A percentile compares a stretch with the other conserved stretches of the same genome.
Conservation (phyloP, 2,329 filamentous ascomycete species). For the Endoconidiophora polonica region DNA sequence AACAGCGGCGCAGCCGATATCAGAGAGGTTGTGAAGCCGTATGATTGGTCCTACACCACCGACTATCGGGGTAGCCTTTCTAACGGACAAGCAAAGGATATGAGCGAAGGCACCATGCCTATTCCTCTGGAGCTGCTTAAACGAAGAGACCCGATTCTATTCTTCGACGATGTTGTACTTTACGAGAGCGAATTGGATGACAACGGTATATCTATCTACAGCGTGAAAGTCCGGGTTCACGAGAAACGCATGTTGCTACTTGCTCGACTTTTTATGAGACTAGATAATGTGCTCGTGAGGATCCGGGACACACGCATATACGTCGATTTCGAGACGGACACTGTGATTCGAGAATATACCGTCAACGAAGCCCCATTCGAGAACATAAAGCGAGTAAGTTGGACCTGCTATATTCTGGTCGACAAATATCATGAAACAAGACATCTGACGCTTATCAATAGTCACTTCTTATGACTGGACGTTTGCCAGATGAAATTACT, state of each 20-base stretch:
- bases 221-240: conserved; percentile 86
- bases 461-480: conserved; percentile 33
- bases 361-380: conserved; percentile 72
- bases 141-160: conserved; percentile 80
- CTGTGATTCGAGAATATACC: conserved; percentile 78
- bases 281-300: conserved; percentile 78
- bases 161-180: conserved; percentile 90
- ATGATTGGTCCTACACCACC: conserved; percentile 96
- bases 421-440: neutral
- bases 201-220: conserved; percentile 83
- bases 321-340: conserved; percentile 65
- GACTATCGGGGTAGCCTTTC: conserved; percentile 60
- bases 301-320: conserved; percentile 84
- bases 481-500: conserved; percentile 53
- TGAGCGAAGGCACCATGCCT: conserved; percentile 7
- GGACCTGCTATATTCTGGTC: neutral
- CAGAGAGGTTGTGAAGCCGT: conserved; percentile 85
- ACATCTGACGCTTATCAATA: conserved; percentile 16
- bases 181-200: conserved; percentile 97
- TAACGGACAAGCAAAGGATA: conserved; percentile 14
- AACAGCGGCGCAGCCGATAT: conserved; percentile 64
- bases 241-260: conserved; percentile 73
- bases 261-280: conserved; percentile 73
- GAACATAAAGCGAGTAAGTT: conserved; percentile 51
- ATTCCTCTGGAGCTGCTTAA: conserved; percentile 80